Evolutionary conservation across 345 rosid species (phyloP), one percentile per base, ranked within the genome.

Genomic region (Eucalyptus decipiens): DNA sequence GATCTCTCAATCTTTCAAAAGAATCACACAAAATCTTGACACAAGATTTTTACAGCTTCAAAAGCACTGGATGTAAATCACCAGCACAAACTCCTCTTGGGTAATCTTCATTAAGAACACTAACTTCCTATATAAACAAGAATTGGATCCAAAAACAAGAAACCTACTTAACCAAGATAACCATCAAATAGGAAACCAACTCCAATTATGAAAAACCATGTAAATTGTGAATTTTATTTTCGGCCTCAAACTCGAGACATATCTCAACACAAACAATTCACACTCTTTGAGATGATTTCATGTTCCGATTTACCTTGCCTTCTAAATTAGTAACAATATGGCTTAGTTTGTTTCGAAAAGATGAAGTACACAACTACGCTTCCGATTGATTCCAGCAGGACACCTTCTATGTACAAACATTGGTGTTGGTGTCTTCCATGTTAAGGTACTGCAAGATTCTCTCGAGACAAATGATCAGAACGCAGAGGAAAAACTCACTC

Each of bases 221-320:
- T 56, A 56, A 56, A 23, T 56, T 56, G 30, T 23, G 62, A 9
- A 56, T 21, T 56, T 23, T 56, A 0, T 56, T 56, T 56, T 56
- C 1, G 1, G 62, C 62, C 62, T 56, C 30, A 56, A 56, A 9
- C 5, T 23, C 0, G 3, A 4, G 1, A 56, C 62, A 56, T 56
- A 56, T 23, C 6, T 56, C 62, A 56, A 9, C 26, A 51, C 58
- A 52, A 52, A 52, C 10, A 19, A 3, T 7, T 52, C 56, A 52
- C 12, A 56, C 3, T 9, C 0, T 56, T 56, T 56, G 62, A 56
- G 62, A 56, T 56, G 28, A 56, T 56, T 9, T 56, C 6, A 56
- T 56, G 62, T 23, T 56, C 62, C 3, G 1, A 56, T 56, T 56
- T 56, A 56, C 6, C 30, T 54, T 54, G 12, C 3, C 62, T 56